These are phyloP conservation scores for Phialocephala sp. DNA, from an alignment of 2,329 filamentous ascomycete genomes.

Conservation along the genomic window DNA sequence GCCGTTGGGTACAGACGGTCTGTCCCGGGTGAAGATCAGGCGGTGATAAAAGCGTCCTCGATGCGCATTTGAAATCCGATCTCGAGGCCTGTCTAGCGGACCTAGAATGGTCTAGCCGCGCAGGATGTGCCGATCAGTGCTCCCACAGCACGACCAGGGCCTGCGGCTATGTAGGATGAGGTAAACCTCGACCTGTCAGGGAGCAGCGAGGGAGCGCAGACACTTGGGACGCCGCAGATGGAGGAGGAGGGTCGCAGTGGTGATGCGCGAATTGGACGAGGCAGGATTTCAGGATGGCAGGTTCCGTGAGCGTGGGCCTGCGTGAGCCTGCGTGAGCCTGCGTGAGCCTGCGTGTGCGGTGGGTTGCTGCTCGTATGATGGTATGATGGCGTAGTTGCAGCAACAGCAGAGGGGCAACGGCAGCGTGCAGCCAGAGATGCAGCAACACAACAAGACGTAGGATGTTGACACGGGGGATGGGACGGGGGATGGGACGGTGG, in stretches of 20 bases:
- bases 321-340: too few relatives aligned
- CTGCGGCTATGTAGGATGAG: conserved; percentile 20
- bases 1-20: neutral
- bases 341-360: too few relatives aligned
- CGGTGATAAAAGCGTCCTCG: neutral
- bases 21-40: neutral
- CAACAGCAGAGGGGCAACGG: neutral
- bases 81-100: neutral
- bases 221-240: too few relatives aligned
- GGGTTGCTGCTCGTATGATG: neutral
- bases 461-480: too few relatives aligned
- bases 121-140: conserved; percentile 16
- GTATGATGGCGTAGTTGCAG: neutral
- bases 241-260: too few relatives aligned
- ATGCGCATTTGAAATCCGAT: conserved; percentile 8
- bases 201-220: too few relatives aligned
- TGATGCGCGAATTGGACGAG: neutral
- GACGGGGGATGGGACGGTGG: too few relatives aligned
- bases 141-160: neutral
- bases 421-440: neutral
- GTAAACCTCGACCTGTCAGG: conserved; percentile 4
- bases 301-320: too few relatives aligned
- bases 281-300: neutral
- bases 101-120: neutral
- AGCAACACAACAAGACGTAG: neutral